These are phyloP conservation scores for Iberis pinnata DNA, from an alignment of 345 rosid genomes.

Conservation along the genomic window DNA sequence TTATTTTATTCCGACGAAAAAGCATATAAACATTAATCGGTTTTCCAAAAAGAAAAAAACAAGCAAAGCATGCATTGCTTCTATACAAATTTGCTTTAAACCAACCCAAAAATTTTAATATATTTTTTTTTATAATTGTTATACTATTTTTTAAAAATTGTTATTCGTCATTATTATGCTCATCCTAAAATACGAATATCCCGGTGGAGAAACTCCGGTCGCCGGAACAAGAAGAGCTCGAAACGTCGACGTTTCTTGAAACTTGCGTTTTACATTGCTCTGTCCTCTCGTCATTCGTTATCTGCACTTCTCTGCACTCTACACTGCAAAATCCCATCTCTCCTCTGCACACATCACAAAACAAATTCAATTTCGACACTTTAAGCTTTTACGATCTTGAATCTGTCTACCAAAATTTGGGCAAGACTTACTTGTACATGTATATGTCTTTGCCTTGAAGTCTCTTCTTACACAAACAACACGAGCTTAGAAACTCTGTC, in stretches of 20 bases:
- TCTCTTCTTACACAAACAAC: conserved; percentile 51
- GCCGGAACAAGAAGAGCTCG: conserved; percentile 34
- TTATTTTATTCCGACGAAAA: background rate
- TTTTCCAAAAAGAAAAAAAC: conserved; percentile 4
- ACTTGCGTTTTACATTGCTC: conserved; percentile 40
- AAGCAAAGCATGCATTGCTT: conserved; percentile 18
- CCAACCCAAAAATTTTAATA: conserved; percentile 20
- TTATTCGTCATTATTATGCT: too few relatives aligned
- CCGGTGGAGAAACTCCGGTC: conserved; percentile 54
- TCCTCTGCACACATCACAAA: conserved; percentile 47
- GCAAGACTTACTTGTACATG: conserved; percentile 77
- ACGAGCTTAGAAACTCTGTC: conserved; percentile 48
- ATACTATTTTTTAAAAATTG: conserved; percentile 2
- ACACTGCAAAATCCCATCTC: conserved; percentile 79
- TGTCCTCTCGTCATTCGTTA: conserved; percentile 48
- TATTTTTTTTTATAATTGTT: background rate
- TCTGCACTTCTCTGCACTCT: conserved; percentile 65
- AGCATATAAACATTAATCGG: conserved; percentile 11
- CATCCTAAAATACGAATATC: conserved; percentile 47
- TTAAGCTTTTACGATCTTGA: too few relatives aligned
- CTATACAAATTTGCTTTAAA: conserved; percentile 24
- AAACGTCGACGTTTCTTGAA: conserved; percentile 35
- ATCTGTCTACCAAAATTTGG: too few relatives aligned
- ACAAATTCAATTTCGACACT: too few relatives aligned
- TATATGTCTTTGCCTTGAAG: conserved; percentile 65